Percentiles rank a stretch among this genome's conserved stretches.
phyloP scores from a whole-genome alignment of 371 early-diverging fungal species.

The Mortierella sp. region DNA sequence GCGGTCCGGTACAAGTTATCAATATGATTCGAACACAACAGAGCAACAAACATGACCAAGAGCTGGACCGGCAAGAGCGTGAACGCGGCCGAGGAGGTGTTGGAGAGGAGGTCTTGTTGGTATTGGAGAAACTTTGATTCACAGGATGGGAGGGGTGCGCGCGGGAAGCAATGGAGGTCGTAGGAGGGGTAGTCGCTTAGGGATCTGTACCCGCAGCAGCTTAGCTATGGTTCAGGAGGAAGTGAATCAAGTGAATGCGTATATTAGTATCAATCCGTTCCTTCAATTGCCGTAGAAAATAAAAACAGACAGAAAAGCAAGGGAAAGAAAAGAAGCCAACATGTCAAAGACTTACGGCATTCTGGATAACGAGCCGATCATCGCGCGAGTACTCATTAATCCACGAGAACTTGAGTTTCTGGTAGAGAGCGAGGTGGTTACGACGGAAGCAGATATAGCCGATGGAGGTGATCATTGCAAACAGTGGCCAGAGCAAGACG shows the following conservation, averaged over 20 bases:
- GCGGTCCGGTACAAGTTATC: constrained; percentile 58
- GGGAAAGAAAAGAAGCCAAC: background rate
- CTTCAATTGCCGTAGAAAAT: too few species aligned
- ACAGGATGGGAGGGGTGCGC: constrained; percentile 68
- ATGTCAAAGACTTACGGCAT: constrained; percentile 35
- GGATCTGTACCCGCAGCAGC: constrained; percentile 71
- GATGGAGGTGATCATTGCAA: constrained; percentile 67
- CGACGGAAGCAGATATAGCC: constrained; percentile 68
- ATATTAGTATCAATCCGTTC: too few species aligned
- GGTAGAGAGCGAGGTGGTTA: constrained; percentile 28
- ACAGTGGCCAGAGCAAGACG: constrained; percentile 68
- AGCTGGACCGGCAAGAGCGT: constrained; percentile 63
- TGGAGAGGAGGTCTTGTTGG: constrained; percentile 59
- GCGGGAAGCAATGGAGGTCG: constrained; percentile 71
- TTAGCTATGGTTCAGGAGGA: constrained; percentile 50
- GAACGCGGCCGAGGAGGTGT: constrained; percentile 66
- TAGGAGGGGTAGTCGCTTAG: constrained; percentile 68
- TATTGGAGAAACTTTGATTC: constrained; percentile 64
- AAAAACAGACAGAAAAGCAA: too few species aligned
- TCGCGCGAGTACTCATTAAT: constrained; percentile 47
- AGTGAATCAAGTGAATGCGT: too few species aligned
- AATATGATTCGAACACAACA: constrained; percentile 72
- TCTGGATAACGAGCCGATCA: constrained; percentile 52
- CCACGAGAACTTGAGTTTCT: constrained; percentile 49
- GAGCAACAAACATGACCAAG: constrained; percentile 62